Base-by-base conservation (phyloP, 2,329 filamentous ascomycete genomes). In the Arthrobotrys sinensis region DNA sequence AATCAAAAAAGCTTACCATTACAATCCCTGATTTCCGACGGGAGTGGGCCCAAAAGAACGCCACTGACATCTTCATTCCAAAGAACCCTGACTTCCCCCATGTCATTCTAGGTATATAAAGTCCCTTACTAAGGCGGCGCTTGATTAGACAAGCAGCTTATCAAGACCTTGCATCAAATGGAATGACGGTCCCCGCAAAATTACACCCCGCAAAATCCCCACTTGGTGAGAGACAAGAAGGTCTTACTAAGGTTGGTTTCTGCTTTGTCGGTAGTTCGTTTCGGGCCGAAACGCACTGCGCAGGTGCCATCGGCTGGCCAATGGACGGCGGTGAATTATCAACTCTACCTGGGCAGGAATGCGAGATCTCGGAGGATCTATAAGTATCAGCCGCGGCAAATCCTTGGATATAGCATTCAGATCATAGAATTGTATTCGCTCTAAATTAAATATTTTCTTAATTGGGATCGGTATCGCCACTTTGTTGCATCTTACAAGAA, bases 141-240 rank as follows among this genome's bases (percentile, higher is more conserved):
- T 40, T 60, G 62, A 78, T 78, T 78, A 72, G 64, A 28, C 60
- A 72, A 72, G 67, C 75, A 67, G 75, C 75, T 78, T 71, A 72
- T 60, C 50, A 71, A 78, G 52, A 50, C 38, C 21, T 45, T 55
- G 50, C 38, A 36, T 43, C 48, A 46, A 36, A 55, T 32, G 50
- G 43, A 63, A 69, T 28, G 36, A 38, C 55, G 48, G 12, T 21
- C n/a, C 36, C 55, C 55, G 55, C 55, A 60, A 43, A 57, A 38
- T 3, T 38, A 34, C 65, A 40, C 69, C 63, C 71, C 38, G 62
- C 52, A 57, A 34, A 46, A 50, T 45, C 60, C 45, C 68, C 68
- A 72, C 68, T 52, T 28, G 19, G 11, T 16, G 11, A 24, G 19
- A 43, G 14, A 24, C 28, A 28, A 43, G 36, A 43, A 21, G n/a